Base-by-base conservation (phyloP, 805 yeast genomes). In the Nematodospora valgi region DNA sequence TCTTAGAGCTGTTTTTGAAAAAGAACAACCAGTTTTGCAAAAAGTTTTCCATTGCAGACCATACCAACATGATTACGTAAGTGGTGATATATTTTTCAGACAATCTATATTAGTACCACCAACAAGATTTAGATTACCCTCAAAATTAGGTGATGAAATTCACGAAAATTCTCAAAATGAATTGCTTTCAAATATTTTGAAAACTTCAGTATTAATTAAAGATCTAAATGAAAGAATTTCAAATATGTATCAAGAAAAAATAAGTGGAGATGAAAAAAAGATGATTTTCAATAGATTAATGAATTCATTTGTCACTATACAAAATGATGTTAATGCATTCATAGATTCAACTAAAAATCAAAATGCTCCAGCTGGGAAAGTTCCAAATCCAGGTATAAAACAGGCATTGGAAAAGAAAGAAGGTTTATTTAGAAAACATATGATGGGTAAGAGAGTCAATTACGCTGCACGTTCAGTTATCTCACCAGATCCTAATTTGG, bases 361-460 rank as follows among this genome's bases (percentile, higher is more conserved):
- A 60, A 80, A 81, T 52, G 72, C 76, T 9, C 73, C 70, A 30
- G 80, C 80, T 16, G 79, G 83, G 9, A 77, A 80, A 44, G 63
- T 76, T 32, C 89, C 96, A 17, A 75, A 78, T 25, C 99, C 99
- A 2, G 99, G 99, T 69, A 79, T 93, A 52, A 93, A 93, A 59
- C 98, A 93, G 70, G 95, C 96, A 8, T 72, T 93, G 54, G 99
- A 93, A 64, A 91, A 93, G 80, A 93, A 93, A 60, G 99, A 93
- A 65, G 99, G 99, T 58, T 72, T 91, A 46, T 93, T 93, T 73
- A 80, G 99, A 71, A 93, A 91, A 59, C 96, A 93, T 57, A 93
- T 93, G 98, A 93, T 93, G 99, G 99, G 99, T 59, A 93, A 93
- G 73, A 88, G 99, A 72, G 99, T 93, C 41, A 94, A 93, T 61